A percentile compares a stretch with the other conserved stretches of the same genome.
Conservation (phyloP, 345 rosid species). For the Boechera divaricarpa region DNA sequence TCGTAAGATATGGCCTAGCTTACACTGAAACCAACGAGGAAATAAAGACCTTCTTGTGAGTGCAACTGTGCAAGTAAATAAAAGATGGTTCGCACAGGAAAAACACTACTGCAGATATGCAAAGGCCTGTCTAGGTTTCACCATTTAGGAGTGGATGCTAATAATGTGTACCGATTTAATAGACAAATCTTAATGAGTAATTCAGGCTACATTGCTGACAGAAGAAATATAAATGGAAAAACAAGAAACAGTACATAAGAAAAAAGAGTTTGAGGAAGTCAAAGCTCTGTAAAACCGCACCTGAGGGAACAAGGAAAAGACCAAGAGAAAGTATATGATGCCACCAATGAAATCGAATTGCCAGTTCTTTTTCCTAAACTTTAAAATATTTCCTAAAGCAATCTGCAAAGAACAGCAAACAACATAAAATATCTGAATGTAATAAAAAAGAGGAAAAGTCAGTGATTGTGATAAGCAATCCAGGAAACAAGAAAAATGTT, state of each 20-base stretch:
- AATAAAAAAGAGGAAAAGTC: conserved; percentile 10
- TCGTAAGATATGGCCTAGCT: conserved; percentile 82
- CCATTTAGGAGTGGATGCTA: neutral
- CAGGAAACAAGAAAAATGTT: conserved; percentile 1
- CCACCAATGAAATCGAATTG: conserved; percentile 97
- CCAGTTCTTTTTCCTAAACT: conserved; percentile 96
- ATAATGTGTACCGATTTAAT: neutral
- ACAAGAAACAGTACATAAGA: neutral
- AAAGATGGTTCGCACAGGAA: neutral
- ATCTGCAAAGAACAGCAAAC: conserved; percentile 57
- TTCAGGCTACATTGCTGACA: neutral
- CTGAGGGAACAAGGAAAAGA: conserved; percentile 87
- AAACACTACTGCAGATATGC: neutral
- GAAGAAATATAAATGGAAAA: neutral
- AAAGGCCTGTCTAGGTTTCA: neutral
- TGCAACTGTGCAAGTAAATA: neutral
- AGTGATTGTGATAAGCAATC: neutral
- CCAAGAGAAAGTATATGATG: conserved; percentile 82
- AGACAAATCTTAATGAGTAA: neutral
- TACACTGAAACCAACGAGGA: conserved; percentile 58
- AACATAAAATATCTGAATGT: neutral
- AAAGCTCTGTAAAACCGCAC: conserved; percentile 45
- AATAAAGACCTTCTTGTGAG: neutral
- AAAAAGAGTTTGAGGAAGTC: neutral
- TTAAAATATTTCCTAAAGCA: conserved; percentile 92